Percentiles rank a stretch among this genome's conserved stretches.
phyloP scores from a whole-genome alignment of 108 stramenopile genomes.

The Pelagomonas calceolata region DNA sequence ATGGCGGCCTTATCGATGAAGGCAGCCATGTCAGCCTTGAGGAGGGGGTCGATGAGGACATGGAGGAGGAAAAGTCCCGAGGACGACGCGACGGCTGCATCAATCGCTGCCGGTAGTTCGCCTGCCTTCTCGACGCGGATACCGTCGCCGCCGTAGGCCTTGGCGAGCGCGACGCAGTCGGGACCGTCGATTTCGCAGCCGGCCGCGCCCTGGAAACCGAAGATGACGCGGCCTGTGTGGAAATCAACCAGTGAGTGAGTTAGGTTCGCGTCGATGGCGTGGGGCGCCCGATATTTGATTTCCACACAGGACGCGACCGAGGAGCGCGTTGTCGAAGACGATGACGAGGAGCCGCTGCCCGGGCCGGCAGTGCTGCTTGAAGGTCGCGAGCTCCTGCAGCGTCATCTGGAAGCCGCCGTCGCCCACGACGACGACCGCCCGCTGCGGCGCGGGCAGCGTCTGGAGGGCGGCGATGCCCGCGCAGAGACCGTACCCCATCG shows the following conservation, averaged over 20 bases:
- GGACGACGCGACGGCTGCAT: slow-evolving; percentile 1
- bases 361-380: slow-evolving; percentile 14
- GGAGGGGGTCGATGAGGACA: slow-evolving; percentile 13
- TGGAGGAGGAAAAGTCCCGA: slow-evolving; percentile 13
- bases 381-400: slow-evolving; percentile 23
- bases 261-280: too few relatives aligned
- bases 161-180: slow-evolving; percentile 20
- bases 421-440: slow-evolving; percentile 29
- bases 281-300: too few relatives aligned
- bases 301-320: too few relatives aligned
- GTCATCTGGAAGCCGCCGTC: slow-evolving; percentile 43
- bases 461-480: slow-evolving; percentile 28
- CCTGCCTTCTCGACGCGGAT: slow-evolving; percentile 3
- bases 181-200: slow-evolving; percentile 18
- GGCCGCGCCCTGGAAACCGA: slow-evolving; percentile 16
- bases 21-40: slow-evolving; percentile 28
- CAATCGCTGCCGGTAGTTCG: neutral
- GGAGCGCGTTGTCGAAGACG: slow-evolving; percentile 23
- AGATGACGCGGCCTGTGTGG: too few relatives aligned
- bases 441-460: slow-evolving; percentile 5
- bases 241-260: too few relatives aligned
- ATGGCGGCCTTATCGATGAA: slow-evolving; percentile 8
- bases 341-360: slow-evolving; percentile 16
- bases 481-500: slow-evolving; percentile 41
- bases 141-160: slow-evolving; percentile 24